Base-by-base conservation (phyloP, 2,329 filamentous ascomycete genomes). In the Penicillium sp. region DNA sequence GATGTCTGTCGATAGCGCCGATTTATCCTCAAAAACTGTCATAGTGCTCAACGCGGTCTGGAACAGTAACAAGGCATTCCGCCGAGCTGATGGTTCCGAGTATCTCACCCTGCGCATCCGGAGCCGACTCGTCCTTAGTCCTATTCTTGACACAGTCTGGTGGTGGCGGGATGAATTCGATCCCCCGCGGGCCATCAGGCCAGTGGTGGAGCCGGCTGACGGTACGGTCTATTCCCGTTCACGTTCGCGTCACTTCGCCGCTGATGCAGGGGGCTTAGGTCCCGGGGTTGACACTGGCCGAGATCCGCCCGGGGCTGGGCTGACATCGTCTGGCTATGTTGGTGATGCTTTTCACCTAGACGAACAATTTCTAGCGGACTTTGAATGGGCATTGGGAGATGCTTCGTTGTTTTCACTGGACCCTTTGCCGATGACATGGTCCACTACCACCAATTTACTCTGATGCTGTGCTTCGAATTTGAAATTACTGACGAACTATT, bases 131-230 rank as follows among this genome's bases (percentile, higher is more conserved):
- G 54, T 55, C 0, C 50, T 65, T 5, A 63, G 64, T 37, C 53
- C 57, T 6, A 51, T 67, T 4, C 45, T 68, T 12, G 66, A 69
- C 45, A 47, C 57, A 8, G 54, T 67, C 14, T 66, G 64, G 55
- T 68, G 66, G 66, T 69, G 64, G 64, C 57, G 65, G 5, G 66
- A 68, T 31, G 66, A 68, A 35, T 64, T 59, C 35, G 64, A 63
- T 25, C 46, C 51, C 3, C 48, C 50, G n/a, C 50, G 55, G 30
- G 18, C 35, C 9, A 43, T 39, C 32, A 26, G 34, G 7, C 35
- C 35, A 17, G 39, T 45, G 1, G 37, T 37, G 2, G 55, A 48
- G 14, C 30, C 35, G 3, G 14, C 41, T 13, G 51, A 52, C 13
- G 46, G 55, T 46, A 50, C 18, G 23, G 35, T 38, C 20, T 38